A percentile compares a stretch with the other conserved stretches of the same genome.
phyloP scores from a whole-genome alignment of 163 green algal species.

The Trebouxia gelatinosa region DNA sequence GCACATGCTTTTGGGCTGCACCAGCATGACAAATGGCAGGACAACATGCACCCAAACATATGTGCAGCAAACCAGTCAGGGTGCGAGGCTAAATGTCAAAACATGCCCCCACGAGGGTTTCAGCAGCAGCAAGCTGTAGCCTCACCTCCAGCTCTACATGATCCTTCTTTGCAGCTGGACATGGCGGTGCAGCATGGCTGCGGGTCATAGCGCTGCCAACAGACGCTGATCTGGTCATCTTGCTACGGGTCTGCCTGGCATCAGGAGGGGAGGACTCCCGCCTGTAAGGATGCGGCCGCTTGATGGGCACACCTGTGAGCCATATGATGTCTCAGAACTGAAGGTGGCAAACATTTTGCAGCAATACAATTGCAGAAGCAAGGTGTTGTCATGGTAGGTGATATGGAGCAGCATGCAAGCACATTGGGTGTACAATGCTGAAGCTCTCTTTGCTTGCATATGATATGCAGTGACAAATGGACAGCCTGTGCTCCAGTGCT shows the following conservation, averaged over 20 bases:
- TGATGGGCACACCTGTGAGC: conserved; percentile 19
- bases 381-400: background rate
- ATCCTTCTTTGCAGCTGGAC: background rate
- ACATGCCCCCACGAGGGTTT: no score
- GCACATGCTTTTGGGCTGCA: no score
- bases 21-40: no score
- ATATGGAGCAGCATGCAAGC: background rate
- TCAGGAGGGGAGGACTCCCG: background rate
- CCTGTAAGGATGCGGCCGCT: conserved; percentile 10
- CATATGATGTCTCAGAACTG: no score
- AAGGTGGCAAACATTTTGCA: background rate
- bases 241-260: conserved; percentile 19
- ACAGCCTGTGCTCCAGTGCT: background rate
- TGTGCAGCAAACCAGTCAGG: no score
- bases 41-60: no score
- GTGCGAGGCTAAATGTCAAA: no score
- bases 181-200: background rate
- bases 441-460: background rate
- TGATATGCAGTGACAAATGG: background rate
- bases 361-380: background rate
- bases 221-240: conserved; percentile 19
- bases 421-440: background rate
- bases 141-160: conserved; percentile 17
- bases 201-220: conserved; percentile 1
- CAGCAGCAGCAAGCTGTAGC: no score